Base-by-base conservation (phyloP, 345 rosid genomes). In the Gossypium mustelinum region DNA sequence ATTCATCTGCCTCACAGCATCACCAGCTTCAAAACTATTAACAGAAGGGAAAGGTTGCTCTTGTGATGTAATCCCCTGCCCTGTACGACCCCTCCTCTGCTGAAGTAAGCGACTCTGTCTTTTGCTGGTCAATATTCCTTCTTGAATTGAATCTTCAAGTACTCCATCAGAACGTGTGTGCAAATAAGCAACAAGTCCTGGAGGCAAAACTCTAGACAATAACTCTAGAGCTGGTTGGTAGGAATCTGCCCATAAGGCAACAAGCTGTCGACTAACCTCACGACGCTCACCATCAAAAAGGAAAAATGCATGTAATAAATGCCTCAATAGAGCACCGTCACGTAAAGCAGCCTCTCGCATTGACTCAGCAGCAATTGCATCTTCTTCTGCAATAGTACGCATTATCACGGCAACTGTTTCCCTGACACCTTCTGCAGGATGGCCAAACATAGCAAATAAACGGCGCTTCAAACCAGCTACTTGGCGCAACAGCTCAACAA, bases 371-470 rank as follows among this genome's bases (percentile, higher is more conserved):
- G 99, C 99, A 85, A 95, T 91, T 80, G 99, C 99, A 88, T 95
- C 99, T 85, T 95, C 99, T 84, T 95, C 99, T 20, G 99, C 99
- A 80, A 95, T 95, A 17, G 99, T 89, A 67, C 99, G 96, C 99
- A 95, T 95, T 78, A 95, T 89, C 43, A 95, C 93, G 63, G 98
- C 99, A 73, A 95, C 90, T 75, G 87, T 90, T 91, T 93, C 99
- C 86, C 98, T 89, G 45, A 93, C 89, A 82, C 98, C 93, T 86
- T 95, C 99, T 39, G 97, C 98, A 74, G 99, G 99, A 80, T 95
- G 99, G 68, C 93, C 99, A 88, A 95, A 95, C 80, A 95, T 82
- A 13, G 98, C 88, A 89, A 95, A 93, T 71, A 95, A 85, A 61
- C 98, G 96, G 34, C 99, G 96, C 44, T 89, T 91, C 80, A 95